A percentile compares a stretch with the other conserved stretches of the same genome.
Conservation (phyloP, 805 yeast species). For the Nakazawaea ernobii region DNA sequence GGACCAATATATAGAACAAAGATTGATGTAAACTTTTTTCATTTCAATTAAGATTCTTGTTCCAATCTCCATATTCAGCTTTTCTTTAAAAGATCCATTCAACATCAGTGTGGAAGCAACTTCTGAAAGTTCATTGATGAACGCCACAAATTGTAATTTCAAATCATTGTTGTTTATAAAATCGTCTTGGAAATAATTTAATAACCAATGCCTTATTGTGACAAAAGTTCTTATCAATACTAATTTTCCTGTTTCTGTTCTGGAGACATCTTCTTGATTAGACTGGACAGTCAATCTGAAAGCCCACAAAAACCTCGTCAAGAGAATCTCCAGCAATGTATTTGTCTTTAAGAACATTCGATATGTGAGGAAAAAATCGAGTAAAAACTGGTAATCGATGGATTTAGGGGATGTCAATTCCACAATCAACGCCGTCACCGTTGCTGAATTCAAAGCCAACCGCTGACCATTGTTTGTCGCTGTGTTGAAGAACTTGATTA, state of each 20-base stretch:
- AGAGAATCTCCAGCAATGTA: slow-evolving; percentile 53
- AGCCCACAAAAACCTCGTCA: slow-evolving; percentile 72
- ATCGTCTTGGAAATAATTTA: slow-evolving; percentile 84
- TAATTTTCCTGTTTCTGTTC: slow-evolving; percentile 48
- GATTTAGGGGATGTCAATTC: slow-evolving; percentile 67
- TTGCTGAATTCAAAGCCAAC: slow-evolving; percentile 17
- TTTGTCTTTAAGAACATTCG: slow-evolving; percentile 60
- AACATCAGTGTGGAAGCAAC: not conserved
- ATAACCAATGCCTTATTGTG: slow-evolving; percentile 80
- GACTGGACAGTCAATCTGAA: slow-evolving; percentile 27
- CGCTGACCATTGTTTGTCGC: not conserved
- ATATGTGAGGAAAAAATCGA: slow-evolving; percentile 84
- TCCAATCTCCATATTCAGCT: slow-evolving; percentile 11
- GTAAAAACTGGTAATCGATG: slow-evolving; percentile 69
- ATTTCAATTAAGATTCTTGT: slow-evolving; percentile 25
- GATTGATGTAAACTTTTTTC: slow-evolving; percentile 25
- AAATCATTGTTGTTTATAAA: slow-evolving; percentile 51
- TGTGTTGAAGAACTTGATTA: slow-evolving; percentile 1
- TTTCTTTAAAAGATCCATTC: not conserved
- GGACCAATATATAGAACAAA: slow-evolving; percentile 28
- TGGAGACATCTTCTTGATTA: slow-evolving; percentile 15
- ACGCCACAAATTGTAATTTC: slow-evolving; percentile 35
- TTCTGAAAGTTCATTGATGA: slow-evolving; percentile 33
- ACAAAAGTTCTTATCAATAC: slow-evolving; percentile 81
- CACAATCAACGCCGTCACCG: slow-evolving; percentile 40